Percentiles rank a stretch among this genome's conserved stretches.
Evolutionary conservation across 345 rosid genomes (phyloP).

Genomic region (Cardiospermum halicacabum): DNA sequence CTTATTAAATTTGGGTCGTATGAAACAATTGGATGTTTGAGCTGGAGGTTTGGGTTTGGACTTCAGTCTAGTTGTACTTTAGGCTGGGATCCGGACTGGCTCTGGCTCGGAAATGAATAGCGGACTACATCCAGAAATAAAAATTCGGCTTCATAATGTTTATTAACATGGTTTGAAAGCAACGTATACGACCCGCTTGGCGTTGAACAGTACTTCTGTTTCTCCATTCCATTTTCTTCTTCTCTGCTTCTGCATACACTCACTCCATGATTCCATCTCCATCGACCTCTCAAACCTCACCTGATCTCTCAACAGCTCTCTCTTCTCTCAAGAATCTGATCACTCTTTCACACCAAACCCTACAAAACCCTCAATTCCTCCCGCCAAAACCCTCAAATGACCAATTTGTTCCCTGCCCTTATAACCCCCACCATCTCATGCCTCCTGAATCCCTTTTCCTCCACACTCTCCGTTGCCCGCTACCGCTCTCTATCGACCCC

Average conservation of each 20-base stretch:
- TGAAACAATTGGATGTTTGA: too few species aligned
- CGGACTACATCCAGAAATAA: too few species aligned
- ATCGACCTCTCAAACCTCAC: conserved; percentile 1
- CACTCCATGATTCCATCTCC: conserved; percentile 6
- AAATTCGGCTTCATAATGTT: too few species aligned
- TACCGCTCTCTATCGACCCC: conserved; percentile 34
- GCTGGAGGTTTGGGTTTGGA: too few species aligned
- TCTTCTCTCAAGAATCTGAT: conserved; percentile 39
- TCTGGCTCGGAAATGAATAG: too few species aligned
- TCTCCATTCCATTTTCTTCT: too few species aligned
- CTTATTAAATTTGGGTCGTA: too few species aligned
- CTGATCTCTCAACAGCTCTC: conserved; percentile 41
- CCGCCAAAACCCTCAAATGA: conserved; percentile 23
- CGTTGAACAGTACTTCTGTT: too few species aligned
- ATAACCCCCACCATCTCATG: conserved; percentile 58
- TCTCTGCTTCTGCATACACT: background rate
- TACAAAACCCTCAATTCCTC: conserved; percentile 23
- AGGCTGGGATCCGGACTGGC: too few species aligned
- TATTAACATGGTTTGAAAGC: too few species aligned
- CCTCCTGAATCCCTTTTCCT: conserved; percentile 66
- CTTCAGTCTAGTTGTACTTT: too few species aligned
- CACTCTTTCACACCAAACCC: conserved; percentile 34
- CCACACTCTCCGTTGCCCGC: conserved; percentile 69
- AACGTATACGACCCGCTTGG: too few species aligned
- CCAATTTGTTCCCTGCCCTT: conserved; percentile 44